These are phyloP conservation scores for Pelargonium australe DNA, from an alignment of 441 rosid genomes.

Conservation along the genomic window DNA sequence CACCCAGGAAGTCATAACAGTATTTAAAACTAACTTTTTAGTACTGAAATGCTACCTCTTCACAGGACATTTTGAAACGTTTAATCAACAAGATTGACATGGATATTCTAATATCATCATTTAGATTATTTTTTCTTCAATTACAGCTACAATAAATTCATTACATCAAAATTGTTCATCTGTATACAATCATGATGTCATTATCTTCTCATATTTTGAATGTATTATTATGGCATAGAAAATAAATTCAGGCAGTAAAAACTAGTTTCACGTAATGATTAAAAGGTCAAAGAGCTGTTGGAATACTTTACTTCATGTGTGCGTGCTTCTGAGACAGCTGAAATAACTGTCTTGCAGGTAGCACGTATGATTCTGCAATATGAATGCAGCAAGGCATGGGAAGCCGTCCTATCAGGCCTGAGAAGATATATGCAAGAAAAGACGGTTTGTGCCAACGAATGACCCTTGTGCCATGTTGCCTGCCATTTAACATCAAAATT, in stretches of 20 bases:
- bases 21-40: not conserved
- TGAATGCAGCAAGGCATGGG: conserved; percentile 83
- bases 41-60: not conserved
- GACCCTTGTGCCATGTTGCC: conserved; percentile 99
- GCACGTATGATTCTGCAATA: conserved; percentile 79
- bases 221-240: not conserved
- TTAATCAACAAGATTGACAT: not conserved
- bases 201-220: not conserved
- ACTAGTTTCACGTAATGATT: not conserved
- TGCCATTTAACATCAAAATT: conserved; percentile 39
- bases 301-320: conserved; percentile 98
- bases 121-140: not conserved
- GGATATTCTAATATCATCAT: not conserved
- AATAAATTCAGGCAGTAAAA: not conserved
- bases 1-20: not conserved
- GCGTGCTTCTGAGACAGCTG: conserved; percentile 91
- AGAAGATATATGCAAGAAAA: conserved; percentile 91
- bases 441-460: conserved; percentile 95
- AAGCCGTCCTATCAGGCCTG: conserved; percentile 82
- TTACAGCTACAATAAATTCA: not conserved
- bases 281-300: conserved; percentile 32
- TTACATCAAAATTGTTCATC: not conserved
- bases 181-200: not conserved
- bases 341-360: conserved; percentile 87
- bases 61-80: not conserved